These are phyloP conservation scores for Santalum album DNA, from an alignment of 164 flowering plant genomes.

Conservation along the genomic window DNA sequence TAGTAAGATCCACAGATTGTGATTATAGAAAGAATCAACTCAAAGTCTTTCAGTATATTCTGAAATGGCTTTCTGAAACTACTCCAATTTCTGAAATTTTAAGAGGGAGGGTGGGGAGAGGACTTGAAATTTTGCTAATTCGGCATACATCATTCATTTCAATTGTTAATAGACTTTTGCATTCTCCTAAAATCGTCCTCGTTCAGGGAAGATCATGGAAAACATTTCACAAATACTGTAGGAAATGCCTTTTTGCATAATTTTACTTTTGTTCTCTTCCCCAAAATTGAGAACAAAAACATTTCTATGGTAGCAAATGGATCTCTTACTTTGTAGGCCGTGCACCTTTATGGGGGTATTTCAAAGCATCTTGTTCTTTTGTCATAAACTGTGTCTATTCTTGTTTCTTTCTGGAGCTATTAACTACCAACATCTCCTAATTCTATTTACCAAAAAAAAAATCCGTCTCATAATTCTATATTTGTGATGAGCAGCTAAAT, in stretches of 20 bases:
- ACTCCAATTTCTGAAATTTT: too few relatives aligned
- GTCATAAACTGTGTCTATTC: neutral
- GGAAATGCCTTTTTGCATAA: neutral
- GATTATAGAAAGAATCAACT: too few relatives aligned
- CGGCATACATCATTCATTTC: too few relatives aligned
- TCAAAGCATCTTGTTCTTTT: neutral
- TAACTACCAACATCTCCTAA: neutral
- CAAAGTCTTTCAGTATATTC: too few relatives aligned
- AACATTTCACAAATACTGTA: neutral
- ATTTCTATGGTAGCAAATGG: too few relatives aligned
- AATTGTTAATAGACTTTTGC: too few relatives aligned
- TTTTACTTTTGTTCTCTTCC: neutral
- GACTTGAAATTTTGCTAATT: too few relatives aligned
- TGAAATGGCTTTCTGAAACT: too few relatives aligned
- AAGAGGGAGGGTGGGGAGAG: too few relatives aligned
- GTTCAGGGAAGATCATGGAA: neutral
- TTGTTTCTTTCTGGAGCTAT: neutral
- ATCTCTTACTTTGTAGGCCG: neutral
- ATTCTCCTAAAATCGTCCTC: too few relatives aligned
- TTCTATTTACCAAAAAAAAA: neutral
- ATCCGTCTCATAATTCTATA: too few relatives aligned
- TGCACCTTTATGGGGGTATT: neutral
- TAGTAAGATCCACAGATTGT: too few relatives aligned
- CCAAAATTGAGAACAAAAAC: neutral
- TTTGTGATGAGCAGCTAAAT: slow-evolving; percentile 44